These are phyloP conservation scores for Paramyrothecium sp. DNA, from an alignment of 2,329 filamentous ascomycete species.

Conservation along the genomic window DNA sequence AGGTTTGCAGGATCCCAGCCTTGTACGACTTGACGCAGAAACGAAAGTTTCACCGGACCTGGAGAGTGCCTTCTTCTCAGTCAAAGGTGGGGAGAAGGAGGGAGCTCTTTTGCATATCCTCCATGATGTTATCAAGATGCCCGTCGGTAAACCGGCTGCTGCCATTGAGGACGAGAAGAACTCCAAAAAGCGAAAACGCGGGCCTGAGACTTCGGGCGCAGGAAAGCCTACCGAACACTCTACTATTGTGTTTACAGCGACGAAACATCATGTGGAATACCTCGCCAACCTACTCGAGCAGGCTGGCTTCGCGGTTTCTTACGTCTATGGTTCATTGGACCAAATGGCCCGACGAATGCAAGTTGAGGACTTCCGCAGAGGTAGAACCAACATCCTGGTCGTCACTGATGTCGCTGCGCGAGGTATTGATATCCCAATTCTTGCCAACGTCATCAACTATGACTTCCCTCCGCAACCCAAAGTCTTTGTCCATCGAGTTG, in stretches of 20 bases:
- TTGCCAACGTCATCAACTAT: slow-evolving; percentile 98
- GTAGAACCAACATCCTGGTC: slow-evolving; percentile 84
- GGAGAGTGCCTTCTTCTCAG: slow-evolving; percentile 90
- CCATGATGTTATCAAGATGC: slow-evolving; percentile 90
- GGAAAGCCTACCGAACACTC: slow-evolving; percentile 82
- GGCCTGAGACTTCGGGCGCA: slow-evolving; percentile 42
- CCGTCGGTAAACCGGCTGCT: slow-evolving; percentile 60
- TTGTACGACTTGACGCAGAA: slow-evolving; percentile 89
- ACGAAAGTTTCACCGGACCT: slow-evolving; percentile 95
- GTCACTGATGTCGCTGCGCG: slow-evolving; percentile 95
- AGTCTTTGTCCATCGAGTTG: slow-evolving; percentile 93
- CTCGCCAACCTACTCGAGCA: slow-evolving; percentile 75
- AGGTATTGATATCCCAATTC: slow-evolving; percentile 94
- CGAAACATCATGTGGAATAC: slow-evolving; percentile 98
- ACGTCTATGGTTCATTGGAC: slow-evolving; percentile 92
- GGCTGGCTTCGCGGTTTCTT: slow-evolving; percentile 85
- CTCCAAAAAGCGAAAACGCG: slow-evolving; percentile 73
- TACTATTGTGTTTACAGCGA: slow-evolving; percentile 91
- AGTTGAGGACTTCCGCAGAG: slow-evolving; percentile 83
- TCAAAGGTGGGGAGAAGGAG: slow-evolving; percentile 93
- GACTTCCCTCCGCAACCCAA: slow-evolving; percentile 97
- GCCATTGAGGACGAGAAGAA: slow-evolving; percentile 45
- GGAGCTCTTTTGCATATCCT: slow-evolving; percentile 86
- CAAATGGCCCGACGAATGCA: slow-evolving; percentile 91
- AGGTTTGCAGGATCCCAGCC: slow-evolving; percentile 85